Conservation (phyloP, 1,284 basidiomycete species). For the Butyriboletus appendiculatus region DNA sequence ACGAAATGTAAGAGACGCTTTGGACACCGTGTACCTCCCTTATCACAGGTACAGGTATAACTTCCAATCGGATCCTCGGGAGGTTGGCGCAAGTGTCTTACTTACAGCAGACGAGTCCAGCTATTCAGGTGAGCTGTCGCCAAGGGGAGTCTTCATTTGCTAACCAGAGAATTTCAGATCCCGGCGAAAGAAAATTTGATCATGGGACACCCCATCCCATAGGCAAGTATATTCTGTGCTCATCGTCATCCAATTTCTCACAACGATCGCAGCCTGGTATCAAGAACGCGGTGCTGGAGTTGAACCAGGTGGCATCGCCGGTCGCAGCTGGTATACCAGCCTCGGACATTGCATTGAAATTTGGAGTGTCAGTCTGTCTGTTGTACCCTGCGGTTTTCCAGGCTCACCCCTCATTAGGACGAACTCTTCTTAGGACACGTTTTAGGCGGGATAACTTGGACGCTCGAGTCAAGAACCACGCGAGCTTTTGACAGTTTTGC, state of each 20-base stretch:
- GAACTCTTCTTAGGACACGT: conserved; percentile 59
- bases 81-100: conserved; percentile 53
- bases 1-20: conserved; percentile 44
- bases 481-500: conserved; percentile 43
- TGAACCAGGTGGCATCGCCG: conserved; percentile 40
- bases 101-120: conserved; percentile 47
- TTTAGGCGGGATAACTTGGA: conserved; percentile 62
- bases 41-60: conserved; percentile 49
- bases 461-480: conserved; percentile 53
- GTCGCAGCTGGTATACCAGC: conserved; percentile 69
- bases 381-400: neutral
- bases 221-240: conserved; percentile 55
- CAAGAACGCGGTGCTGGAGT: conserved; percentile 36
- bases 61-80: conserved; percentile 65
- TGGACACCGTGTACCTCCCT: neutral
- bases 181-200: conserved; percentile 43
- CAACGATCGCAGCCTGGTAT: conserved; percentile 41
- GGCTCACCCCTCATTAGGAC: conserved; percentile 37
- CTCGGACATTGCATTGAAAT: conserved; percentile 65
- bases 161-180: conserved; percentile 42
- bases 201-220: conserved; percentile 56
- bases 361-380: conserved; percentile 43
- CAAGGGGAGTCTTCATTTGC: neutral
- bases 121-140: conserved; percentile 27
- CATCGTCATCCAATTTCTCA: neutral